Percentiles rank a stretch among this genome's conserved stretches.
Evolutionary conservation across 805 yeast species (phyloP).

Genomic region (Metschnikowia noctiluminum): DNA sequence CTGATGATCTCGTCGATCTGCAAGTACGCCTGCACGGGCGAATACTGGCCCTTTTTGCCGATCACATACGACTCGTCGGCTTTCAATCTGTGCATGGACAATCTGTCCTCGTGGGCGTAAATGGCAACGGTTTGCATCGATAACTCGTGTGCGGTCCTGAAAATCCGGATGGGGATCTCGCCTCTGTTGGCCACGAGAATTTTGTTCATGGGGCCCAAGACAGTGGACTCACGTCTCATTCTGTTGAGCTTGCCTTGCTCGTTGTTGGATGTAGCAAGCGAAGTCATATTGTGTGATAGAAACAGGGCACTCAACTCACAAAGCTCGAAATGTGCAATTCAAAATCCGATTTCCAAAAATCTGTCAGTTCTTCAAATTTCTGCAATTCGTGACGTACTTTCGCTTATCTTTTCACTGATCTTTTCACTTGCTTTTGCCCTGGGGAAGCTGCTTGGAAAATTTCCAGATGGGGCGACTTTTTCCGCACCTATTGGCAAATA

Average conservation of each 20-base stretch:
- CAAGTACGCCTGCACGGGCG: slow-evolving; percentile 94
- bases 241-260: slow-evolving; percentile 29
- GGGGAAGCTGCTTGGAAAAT: too few species aligned
- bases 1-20: slow-evolving; percentile 89
- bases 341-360: too few species aligned
- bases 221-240: slow-evolving; percentile 42
- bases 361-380: too few species aligned
- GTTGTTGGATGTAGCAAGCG: slow-evolving; percentile 7
- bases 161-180: slow-evolving; percentile 83
- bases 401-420: too few species aligned
- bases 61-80: slow-evolving; percentile 93
- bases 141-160: slow-evolving; percentile 95
- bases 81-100: slow-evolving; percentile 91
- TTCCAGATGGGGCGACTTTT: too few species aligned
- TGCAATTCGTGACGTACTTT: too few species aligned
- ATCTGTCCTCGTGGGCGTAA: slow-evolving; percentile 92
- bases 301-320: not conserved
- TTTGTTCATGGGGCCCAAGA: slow-evolving; percentile 49
- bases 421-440: too few species aligned
- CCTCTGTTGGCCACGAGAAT: slow-evolving; percentile 82
- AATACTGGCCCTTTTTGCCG: slow-evolving; percentile 82
- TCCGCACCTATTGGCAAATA: too few species aligned
- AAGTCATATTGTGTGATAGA: slow-evolving; percentile 5
- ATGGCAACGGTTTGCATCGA: slow-evolving; percentile 97
- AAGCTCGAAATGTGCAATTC: not conserved